These are phyloP conservation scores for Escovopsis sp. DNA, from an alignment of 2,329 filamentous ascomycete species.

Conservation along the genomic window DNA sequence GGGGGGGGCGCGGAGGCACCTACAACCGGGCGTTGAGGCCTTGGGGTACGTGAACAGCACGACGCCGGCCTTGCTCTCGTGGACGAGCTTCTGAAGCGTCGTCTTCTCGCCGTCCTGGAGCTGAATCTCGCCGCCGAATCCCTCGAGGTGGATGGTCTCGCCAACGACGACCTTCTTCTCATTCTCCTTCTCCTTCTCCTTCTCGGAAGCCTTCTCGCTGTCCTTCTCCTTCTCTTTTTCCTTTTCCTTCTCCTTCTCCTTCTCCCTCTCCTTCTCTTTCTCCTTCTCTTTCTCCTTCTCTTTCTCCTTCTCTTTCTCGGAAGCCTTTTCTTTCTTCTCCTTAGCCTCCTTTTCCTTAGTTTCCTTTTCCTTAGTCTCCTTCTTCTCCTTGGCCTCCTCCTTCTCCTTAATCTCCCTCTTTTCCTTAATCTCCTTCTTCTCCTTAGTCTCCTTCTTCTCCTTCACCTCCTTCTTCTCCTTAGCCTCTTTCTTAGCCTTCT, in stretches of 20 bases:
- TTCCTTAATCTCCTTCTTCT: constrained; percentile 25
- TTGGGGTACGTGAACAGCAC: constrained; percentile 93
- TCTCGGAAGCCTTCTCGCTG: constrained; percentile 12
- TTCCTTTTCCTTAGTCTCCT: constrained; percentile 20
- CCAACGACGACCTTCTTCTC: constrained; percentile 35
- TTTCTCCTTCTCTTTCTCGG: constrained; percentile 25
- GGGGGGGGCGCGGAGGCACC: constrained; percentile 26
- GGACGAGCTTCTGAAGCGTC: constrained; percentile 65
- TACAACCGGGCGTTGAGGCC: constrained; percentile 89
- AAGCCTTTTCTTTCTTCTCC: constrained; percentile 5
- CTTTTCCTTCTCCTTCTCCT: constrained; percentile 4
- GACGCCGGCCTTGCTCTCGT: constrained; percentile 71
- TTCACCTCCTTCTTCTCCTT: constrained; percentile 3
- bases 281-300: constrained; percentile 16
- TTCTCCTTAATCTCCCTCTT: constrained; percentile 10
- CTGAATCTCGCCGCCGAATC: constrained; percentile 59
- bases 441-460: constrained; percentile 16
- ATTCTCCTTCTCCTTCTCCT: constrained; percentile 19
- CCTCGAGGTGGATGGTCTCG: constrained; percentile 40
- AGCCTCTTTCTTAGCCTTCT: constrained; percentile 13
- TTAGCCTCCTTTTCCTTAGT: constrained; percentile 4
- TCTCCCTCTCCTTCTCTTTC: constrained; percentile 4
- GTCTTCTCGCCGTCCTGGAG: constrained; percentile 73
- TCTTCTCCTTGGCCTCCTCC: constrained; percentile 21
- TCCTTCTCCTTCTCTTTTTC: constrained; percentile 10